Conservation (phyloP, 2,329 filamentous ascomycete genomes). For the Scedosporium dehoogii region DNA sequence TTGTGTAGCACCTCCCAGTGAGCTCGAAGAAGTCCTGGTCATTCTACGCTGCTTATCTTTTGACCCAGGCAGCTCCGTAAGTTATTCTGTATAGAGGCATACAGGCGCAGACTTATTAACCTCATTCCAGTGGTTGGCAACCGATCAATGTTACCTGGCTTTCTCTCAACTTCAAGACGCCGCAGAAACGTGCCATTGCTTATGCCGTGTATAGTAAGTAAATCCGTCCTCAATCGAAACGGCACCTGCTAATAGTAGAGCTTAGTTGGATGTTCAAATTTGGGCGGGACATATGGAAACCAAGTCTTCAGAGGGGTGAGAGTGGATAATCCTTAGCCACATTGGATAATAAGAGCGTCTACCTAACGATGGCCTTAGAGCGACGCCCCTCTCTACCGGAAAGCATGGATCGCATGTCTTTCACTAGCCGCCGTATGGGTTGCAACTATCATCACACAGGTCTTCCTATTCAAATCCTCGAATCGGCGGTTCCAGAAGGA, state of each 20-base stretch:
- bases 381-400: background rate
- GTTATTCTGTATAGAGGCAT: background rate
- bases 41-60: background rate
- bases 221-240: background rate
- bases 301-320: slow-evolving; percentile 2
- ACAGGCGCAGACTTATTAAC: background rate
- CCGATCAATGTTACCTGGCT: slow-evolving; percentile 3
- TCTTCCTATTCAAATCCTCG: background rate
- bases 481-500: background rate
- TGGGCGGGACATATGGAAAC: background rate
- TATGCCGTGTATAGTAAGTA: slow-evolving; percentile 1
- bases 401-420: slow-evolving; percentile 1
- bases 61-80: slow-evolving; percentile 1
- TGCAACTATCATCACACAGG: background rate
- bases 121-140: background rate
- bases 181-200: background rate
- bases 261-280: background rate
- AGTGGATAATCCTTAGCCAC: background rate
- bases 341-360: background rate
- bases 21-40: background rate
- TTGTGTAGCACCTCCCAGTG: background rate
- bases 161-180: slow-evolving; percentile 2
- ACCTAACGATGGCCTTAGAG: background rate
- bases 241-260: background rate
- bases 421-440: background rate